Percentiles rank a stretch among this genome's conserved stretches.
These are phyloP conservation scores for Stagonosporopsis rhizophila DNA, from an alignment of 2,329 filamentous ascomycete genomes.

Conservation along the genomic window DNA sequence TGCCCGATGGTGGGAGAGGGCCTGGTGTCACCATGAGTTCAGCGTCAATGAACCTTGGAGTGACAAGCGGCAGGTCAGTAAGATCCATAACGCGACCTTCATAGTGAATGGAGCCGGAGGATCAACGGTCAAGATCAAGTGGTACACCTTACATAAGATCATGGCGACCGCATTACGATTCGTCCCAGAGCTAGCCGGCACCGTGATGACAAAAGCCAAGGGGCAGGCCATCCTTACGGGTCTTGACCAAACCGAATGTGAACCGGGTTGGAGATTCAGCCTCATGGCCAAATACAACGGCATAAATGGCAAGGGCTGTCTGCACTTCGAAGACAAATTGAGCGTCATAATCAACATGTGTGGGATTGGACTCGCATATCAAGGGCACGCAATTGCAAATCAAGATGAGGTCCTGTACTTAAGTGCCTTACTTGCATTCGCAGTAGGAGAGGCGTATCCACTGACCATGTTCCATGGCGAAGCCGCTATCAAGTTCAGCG, in stretches of 20 bases:
- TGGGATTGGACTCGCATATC: slow-evolving; percentile 20
- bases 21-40: slow-evolving; percentile 26
- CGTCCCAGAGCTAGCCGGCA: too few relatives aligned
- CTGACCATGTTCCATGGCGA: slow-evolving; percentile 16
- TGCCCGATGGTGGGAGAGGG: slow-evolving; percentile 23
- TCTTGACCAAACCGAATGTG: background rate
- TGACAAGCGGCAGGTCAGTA: slow-evolving; percentile 11
- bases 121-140: slow-evolving; percentile 20
- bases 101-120: slow-evolving; percentile 16
- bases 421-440: slow-evolving; percentile 17
- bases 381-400: background rate
- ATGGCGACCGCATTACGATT: slow-evolving; percentile 7
- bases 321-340: slow-evolving; percentile 15
- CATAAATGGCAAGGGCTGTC: slow-evolving; percentile 14
- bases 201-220: background rate
- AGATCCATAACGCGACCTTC: slow-evolving; percentile 20
- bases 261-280: slow-evolving; percentile 12
- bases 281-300: slow-evolving; percentile 20
- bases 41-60: slow-evolving; percentile 20
- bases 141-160: slow-evolving; percentile 13
- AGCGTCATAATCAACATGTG: slow-evolving; percentile 26
- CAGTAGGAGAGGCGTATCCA: slow-evolving; percentile 20
- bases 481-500: background rate
- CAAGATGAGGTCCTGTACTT: slow-evolving; percentile 18
- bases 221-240: slow-evolving; percentile 1